Evolutionary conservation across 2,329 filamentous ascomycete genomes (phyloP).

Genomic region (Alternaria hordeiaustralica): DNA sequence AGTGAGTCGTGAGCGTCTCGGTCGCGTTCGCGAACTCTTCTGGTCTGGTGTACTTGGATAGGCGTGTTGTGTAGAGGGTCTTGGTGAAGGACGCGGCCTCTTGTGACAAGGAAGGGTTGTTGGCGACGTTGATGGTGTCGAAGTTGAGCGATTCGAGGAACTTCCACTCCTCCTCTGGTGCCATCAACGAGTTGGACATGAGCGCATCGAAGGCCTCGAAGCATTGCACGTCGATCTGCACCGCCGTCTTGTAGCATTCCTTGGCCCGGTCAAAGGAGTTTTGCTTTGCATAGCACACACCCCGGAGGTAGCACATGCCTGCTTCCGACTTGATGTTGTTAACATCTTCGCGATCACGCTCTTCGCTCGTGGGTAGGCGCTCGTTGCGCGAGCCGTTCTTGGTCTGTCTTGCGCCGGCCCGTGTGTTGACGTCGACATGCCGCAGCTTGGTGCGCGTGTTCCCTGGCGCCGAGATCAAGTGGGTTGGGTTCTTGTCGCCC

Average conservation of each 20-base stretch:
- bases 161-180: constrained; percentile 85
- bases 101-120: constrained; percentile 72
- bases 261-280: constrained; percentile 97
- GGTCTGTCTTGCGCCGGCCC: constrained; percentile 54
- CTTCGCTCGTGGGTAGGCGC: constrained; percentile 64
- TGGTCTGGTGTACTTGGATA: constrained; percentile 94
- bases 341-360: constrained; percentile 71
- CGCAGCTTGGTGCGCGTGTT: constrained; percentile 75
- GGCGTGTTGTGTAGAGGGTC: constrained; percentile 92
- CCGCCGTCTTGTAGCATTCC: constrained; percentile 97
- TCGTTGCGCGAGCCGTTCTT: constrained; percentile 57
- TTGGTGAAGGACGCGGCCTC: constrained; percentile 93
- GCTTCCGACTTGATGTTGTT: constrained; percentile 87
- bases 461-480: constrained; percentile 74
- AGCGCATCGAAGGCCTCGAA: constrained; percentile 98
- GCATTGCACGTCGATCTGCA: constrained; percentile 95
- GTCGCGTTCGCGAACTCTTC: constrained; percentile 82
- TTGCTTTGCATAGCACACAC: constrained; percentile 93
- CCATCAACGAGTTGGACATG: constrained; percentile 94
- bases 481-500: constrained; percentile 91
- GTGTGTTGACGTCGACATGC: constrained; percentile 63
- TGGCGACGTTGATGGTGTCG: constrained; percentile 73
- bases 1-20: constrained; percentile 91
- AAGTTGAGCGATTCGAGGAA: constrained; percentile 92
- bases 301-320: constrained; percentile 94